phyloP scores from a whole-genome alignment of 1,139 yeast species.

The Pichia sorboxylosa region DNA sequence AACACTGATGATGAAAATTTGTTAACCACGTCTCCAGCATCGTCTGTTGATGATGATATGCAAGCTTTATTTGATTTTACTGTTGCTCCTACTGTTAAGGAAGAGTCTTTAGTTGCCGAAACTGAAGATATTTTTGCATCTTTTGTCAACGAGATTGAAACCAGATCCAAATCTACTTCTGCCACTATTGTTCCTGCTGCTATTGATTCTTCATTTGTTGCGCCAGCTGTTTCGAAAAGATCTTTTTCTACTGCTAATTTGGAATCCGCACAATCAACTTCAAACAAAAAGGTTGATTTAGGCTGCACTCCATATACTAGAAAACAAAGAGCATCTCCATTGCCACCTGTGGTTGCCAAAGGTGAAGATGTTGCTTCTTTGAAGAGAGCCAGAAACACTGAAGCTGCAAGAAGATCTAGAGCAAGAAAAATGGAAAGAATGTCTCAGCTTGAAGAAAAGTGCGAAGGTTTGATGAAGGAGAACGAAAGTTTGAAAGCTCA shows the following conservation, averaged over 20 bases:
- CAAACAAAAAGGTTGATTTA: conserved; percentile 32
- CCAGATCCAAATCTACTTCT: conserved; percentile 8
- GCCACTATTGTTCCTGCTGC: neutral
- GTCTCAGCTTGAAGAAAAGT: conserved; percentile 68
- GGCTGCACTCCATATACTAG: conserved; percentile 57
- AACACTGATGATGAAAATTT: neutral
- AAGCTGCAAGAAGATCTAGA: conserved; percentile 92
- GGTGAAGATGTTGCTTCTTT: conserved; percentile 54
- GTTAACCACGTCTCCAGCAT: too few species aligned
- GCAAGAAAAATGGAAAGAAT: conserved; percentile 88
- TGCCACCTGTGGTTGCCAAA: conserved; percentile 52
- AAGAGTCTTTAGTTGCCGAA: neutral
- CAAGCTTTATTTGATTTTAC: conserved; percentile 27
- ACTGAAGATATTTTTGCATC: conserved; percentile 1
- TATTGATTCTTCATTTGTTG: neutral
- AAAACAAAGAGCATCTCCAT: conserved; percentile 47
- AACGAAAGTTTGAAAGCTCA: conserved; percentile 50
- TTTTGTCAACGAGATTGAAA: conserved; percentile 3
- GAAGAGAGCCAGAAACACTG: conserved; percentile 91
- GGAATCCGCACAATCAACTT: conserved; percentile 2
- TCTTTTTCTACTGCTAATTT: conserved; percentile 23
- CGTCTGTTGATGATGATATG: neutral
- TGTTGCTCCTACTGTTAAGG: conserved; percentile 40
- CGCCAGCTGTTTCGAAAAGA: conserved; percentile 6
- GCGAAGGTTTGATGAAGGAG: conserved; percentile 46